phyloP scores from a whole-genome alignment of 2,329 filamentous ascomycete species.

The Colletotrichum australisinense region DNA sequence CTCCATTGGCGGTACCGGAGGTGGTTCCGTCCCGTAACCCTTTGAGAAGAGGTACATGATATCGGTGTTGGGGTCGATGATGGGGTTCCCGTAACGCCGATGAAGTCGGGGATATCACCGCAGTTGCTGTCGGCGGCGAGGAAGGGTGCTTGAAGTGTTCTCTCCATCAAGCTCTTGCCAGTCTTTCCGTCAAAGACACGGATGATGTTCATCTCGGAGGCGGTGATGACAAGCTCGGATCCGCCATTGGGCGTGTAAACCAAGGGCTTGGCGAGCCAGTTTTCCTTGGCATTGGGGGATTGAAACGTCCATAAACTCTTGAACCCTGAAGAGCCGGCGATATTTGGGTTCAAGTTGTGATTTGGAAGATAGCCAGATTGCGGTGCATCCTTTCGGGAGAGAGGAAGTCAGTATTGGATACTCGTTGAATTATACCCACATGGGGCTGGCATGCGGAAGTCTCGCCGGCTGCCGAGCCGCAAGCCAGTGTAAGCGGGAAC shows the following conservation, averaged over 20 bases:
- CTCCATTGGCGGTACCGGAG: conserved; percentile 46
- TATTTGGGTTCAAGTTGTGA: conserved; percentile 55
- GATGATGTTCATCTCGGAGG: conserved; percentile 52
- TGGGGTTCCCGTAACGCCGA: conserved; percentile 50
- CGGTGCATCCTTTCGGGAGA: conserved; percentile 40
- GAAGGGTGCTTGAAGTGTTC: conserved; percentile 53
- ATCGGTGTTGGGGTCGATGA: conserved; percentile 48
- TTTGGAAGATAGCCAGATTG: conserved; percentile 52
- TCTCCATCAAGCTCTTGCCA: conserved; percentile 49
- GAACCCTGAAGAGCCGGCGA: conserved; percentile 47
- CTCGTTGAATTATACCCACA: background rate
- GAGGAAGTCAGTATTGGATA: background rate
- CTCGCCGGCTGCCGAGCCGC: background rate
- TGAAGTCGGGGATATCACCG: conserved; percentile 51
- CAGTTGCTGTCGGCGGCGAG: conserved; percentile 50
- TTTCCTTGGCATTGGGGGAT: conserved; percentile 27
- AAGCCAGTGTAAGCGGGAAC: background rate
- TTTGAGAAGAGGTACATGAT: conserved; percentile 52
- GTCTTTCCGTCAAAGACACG: conserved; percentile 54
- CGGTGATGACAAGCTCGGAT: conserved; percentile 50
- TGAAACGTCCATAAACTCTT: conserved; percentile 47
- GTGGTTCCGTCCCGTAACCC: conserved; percentile 43
- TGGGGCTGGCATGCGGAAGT: background rate
- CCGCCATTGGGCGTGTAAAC: conserved; percentile 52
- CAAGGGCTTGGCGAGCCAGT: conserved; percentile 51